A percentile compares a stretch with the other conserved stretches of the same genome.
Conservation (phyloP, 345 rosid genomes). For the Melastoma malabathricum region DNA sequence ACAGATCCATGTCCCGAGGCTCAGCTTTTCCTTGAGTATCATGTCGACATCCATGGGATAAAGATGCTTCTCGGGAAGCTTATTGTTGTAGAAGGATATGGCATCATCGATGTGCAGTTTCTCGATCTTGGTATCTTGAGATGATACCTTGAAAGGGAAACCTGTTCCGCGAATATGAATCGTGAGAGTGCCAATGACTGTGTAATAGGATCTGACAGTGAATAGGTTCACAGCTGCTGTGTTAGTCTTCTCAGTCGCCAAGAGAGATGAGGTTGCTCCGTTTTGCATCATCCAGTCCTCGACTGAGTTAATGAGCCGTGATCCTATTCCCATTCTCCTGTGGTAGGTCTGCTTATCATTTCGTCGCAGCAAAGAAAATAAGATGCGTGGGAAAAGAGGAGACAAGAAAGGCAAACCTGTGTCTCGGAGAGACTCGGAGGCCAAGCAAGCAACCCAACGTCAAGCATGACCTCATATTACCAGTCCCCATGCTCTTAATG, state of each 20-base stretch:
- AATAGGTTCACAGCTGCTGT: constrained; percentile 42
- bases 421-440: constrained; percentile 43
- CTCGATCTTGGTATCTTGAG: constrained; percentile 18
- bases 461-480: constrained; percentile 14
- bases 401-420: constrained; percentile 17
- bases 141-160: constrained; percentile 8
- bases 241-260: constrained; percentile 38
- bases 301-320: constrained; percentile 30
- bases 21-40: constrained; percentile 30
- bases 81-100: constrained; percentile 26
- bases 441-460: constrained; percentile 49
- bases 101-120: constrained; percentile 35
- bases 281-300: constrained; percentile 38
- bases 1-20: constrained; percentile 44
- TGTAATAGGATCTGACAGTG: constrained; percentile 20
- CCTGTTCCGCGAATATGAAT: constrained; percentile 2
- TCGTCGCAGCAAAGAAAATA: too few species aligned
- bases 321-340: constrained; percentile 50
- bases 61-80: constrained; percentile 25
- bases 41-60: constrained; percentile 32
- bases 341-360: background rate
- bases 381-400: too few species aligned
- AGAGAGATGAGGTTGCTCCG: constrained; percentile 30
- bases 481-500: constrained; percentile 39
- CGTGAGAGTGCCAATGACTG: constrained; percentile 6